phyloP scores from a whole-genome alignment of 2,329 filamentous ascomycete species.

The Hirsutella thompsonii region DNA sequence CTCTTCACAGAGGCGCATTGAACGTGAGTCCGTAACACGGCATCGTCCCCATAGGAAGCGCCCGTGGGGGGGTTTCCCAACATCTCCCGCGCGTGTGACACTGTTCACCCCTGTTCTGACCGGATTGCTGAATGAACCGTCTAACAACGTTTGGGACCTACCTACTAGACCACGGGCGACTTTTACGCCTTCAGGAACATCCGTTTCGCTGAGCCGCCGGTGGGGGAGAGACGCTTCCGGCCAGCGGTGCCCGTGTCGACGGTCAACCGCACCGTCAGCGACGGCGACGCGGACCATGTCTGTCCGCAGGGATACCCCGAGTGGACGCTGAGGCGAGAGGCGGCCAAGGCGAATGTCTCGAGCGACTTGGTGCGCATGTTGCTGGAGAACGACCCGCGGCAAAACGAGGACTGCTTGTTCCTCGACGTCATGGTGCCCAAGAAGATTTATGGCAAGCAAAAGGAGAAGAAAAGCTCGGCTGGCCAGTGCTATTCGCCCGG shows the following conservation, averaged over 20 bases:
- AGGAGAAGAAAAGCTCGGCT: neutral
- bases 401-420: slow-evolving; percentile 30
- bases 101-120: too few species aligned
- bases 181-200: slow-evolving; percentile 24
- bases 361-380: neutral
- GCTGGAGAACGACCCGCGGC: slow-evolving; percentile 1
- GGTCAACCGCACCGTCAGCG: slow-evolving; percentile 15
- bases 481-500: neutral
- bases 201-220: slow-evolving; percentile 19
- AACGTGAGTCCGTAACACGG: slow-evolving; percentile 1
- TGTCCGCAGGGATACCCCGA: slow-evolving; percentile 13
- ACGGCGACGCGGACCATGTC: slow-evolving; percentile 9
- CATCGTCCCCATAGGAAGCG: too few species aligned
- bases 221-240: slow-evolving; percentile 18
- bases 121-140: too few species aligned
- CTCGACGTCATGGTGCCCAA: slow-evolving; percentile 30
- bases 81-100: too few species aligned
- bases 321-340: slow-evolving; percentile 5
- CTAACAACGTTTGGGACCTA: too few species aligned
- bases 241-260: slow-evolving; percentile 12
- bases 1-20: slow-evolving; percentile 4
- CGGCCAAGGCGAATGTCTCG: neutral
- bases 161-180: slow-evolving; percentile 11
- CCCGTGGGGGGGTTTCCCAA: too few species aligned
- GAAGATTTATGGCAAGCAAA: slow-evolving; percentile 15